phyloP scores from a whole-genome alignment of 768 basidiomycete genomes.

The Strobilomyces dryophilus region DNA sequence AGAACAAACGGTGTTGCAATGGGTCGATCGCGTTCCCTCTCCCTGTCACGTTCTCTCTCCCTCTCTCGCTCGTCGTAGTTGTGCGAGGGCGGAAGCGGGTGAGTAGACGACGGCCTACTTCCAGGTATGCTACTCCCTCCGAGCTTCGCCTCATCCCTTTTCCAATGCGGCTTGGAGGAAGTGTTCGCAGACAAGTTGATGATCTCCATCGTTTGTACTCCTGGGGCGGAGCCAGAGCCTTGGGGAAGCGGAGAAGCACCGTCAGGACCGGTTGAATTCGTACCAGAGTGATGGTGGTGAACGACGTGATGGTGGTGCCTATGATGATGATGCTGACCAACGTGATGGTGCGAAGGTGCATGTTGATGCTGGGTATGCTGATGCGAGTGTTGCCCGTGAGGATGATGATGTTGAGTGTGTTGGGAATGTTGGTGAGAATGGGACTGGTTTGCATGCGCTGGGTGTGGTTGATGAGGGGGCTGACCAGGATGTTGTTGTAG shows the following conservation, averaged over 20 bases:
- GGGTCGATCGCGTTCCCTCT: constrained; percentile 45
- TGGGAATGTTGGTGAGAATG: constrained; percentile 33
- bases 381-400: constrained; percentile 28
- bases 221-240: constrained; percentile 32
- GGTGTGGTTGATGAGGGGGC: constrained; percentile 23
- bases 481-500: constrained; percentile 21
- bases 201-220: constrained; percentile 46
- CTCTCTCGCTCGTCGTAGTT: constrained; percentile 27
- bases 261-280: constrained; percentile 24
- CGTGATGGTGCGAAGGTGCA: constrained; percentile 41
- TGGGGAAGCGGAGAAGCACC: constrained; percentile 32
- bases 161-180: constrained; percentile 35
- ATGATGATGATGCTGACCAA: constrained; percentile 50
- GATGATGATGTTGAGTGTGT: constrained; percentile 24
- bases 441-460: constrained; percentile 25
- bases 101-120: constrained; percentile 38
- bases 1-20: constrained; percentile 53
- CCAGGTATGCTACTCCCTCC: constrained; percentile 25
- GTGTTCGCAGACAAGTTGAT: constrained; percentile 42
- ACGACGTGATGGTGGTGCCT: constrained; percentile 37
- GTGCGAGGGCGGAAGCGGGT: constrained; percentile 28
- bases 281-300: constrained; percentile 47
- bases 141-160: constrained; percentile 33
- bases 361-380: constrained; percentile 33
- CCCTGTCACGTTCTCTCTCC: constrained; percentile 18